A percentile compares a stretch with the other conserved stretches of the same genome.
Evolutionary conservation across 1,139 yeast genomes (phyloP).

Genomic region (Hyphopichia khmerensis): DNA sequence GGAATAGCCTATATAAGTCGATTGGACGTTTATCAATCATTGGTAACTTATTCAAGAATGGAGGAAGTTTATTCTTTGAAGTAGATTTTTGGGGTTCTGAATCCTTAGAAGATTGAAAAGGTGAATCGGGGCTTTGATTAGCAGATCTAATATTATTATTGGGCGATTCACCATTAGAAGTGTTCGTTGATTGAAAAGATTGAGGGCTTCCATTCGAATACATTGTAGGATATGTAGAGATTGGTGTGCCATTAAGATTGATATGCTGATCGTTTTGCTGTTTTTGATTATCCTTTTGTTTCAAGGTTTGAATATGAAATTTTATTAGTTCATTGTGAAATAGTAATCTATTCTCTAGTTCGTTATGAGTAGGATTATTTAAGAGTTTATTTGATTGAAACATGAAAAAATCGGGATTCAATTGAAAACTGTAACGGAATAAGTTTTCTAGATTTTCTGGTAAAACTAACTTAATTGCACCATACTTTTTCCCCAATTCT

Average conservation of each 20-base stretch:
- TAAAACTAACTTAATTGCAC: slow-evolving; percentile 74
- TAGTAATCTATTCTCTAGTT: slow-evolving; percentile 25
- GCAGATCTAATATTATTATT: not conserved
- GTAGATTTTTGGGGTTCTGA: not conserved
- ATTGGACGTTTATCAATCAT: slow-evolving; percentile 57
- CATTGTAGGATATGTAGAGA: not conserved
- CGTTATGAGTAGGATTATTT: slow-evolving; percentile 29
- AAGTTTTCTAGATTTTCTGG: slow-evolving; percentile 41
- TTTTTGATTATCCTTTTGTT: not conserved
- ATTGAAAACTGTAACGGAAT: slow-evolving; percentile 33
- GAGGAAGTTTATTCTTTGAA: slow-evolving; percentile 8
- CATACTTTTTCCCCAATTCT: slow-evolving; percentile 50
- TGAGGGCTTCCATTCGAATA: not conserved
- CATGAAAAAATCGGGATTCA: slow-evolving; percentile 47
- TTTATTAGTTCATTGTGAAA: slow-evolving; percentile 30
- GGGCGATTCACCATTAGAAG: too few relatives aligned
- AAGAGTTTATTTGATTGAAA: slow-evolving; percentile 50
- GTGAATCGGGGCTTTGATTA: not conserved
- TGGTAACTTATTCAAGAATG: slow-evolving; percentile 32
- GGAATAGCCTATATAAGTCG: slow-evolving; percentile 52
- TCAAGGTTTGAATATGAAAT: slow-evolving; percentile 1
- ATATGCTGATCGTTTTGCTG: not conserved
- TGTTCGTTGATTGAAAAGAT: too few relatives aligned
- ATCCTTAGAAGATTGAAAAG: not conserved
- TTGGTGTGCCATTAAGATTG: not conserved